Evolutionary conservation across 345 rosid species (phyloP).

Genomic region (Populus simonii): DNA sequence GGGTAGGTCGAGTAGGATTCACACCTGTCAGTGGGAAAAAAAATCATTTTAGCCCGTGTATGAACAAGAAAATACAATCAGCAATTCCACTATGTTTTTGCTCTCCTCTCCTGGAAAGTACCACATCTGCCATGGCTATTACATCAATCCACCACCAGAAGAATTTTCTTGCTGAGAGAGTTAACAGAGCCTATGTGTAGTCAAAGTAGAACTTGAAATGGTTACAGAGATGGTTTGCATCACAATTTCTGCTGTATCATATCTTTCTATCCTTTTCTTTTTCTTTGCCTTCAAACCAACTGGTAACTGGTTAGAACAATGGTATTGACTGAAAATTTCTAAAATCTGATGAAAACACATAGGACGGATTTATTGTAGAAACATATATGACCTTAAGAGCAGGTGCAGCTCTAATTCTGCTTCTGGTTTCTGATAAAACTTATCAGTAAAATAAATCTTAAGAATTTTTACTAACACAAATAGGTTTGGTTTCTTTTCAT

Average conservation of each 20-base stretch:
- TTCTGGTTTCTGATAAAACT: background rate
- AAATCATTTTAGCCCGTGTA: background rate
- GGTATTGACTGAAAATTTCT: background rate
- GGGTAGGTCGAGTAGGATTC: conserved; percentile 91
- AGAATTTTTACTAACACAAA: too few species aligned
- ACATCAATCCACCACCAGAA: background rate
- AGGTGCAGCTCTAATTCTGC: background rate
- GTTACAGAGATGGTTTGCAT: background rate
- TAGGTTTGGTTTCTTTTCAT: background rate
- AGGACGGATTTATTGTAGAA: background rate
- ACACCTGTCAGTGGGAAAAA: conserved; percentile 53
- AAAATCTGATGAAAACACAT: background rate
- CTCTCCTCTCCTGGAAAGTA: background rate
- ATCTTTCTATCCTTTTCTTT: background rate
- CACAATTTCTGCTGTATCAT: background rate
- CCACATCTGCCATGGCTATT: background rate
- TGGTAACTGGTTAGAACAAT: background rate
- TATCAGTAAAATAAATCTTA: background rate
- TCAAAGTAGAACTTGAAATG: background rate
- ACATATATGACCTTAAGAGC: background rate
- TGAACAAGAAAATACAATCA: background rate
- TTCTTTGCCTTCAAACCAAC: background rate
- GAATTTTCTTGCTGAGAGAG: background rate
- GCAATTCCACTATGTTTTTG: background rate
- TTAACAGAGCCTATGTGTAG: background rate